Evolutionary conservation across 805 yeast genomes (phyloP), one percentile per base, ranked within the genome.

Genomic region (Saccharomycopsis microspora): DNA sequence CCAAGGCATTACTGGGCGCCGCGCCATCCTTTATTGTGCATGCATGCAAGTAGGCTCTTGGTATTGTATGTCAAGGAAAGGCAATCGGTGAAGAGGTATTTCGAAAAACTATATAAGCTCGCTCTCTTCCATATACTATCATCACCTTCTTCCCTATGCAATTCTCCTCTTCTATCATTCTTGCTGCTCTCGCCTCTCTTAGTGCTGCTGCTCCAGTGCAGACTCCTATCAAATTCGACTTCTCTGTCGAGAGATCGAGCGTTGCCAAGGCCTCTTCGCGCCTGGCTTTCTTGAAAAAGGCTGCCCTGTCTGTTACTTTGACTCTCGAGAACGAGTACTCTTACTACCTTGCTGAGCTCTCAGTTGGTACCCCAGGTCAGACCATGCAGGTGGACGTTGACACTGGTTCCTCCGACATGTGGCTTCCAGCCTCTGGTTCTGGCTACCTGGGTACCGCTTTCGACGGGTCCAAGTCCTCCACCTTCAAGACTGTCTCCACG

Each of bases 351-450:
- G 73, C 70, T 3, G 63, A 63, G 3, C 48, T 74, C 11, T 57
- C 60, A 34, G 58, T 74, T n/a, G 78, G 79, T 10, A 61, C 66
- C 3, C 75, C 75, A 5, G 58, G 63, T 5, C 74, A 71, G 52
- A 59, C 60, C 32, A 47, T 72, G 6, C 63, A 64, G 10, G 69
- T 71, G 3, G 60, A 68, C 34, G 56, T 74, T 42, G 78, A 74
- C 55, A 70, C 77, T 4, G 77, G 77, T 4, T 70, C 76, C 8
- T 69, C 76, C 0, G 74, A 71, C 49, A 56, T 72, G 42, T 72
- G 77, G 77, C 66, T 72, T 3, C 67, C 64, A 55, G 65, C 68
- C 34, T 38, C 32, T 3, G 53, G 41, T 4, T 42, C 51, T 28
- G 31, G 44, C 46, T 40, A 31, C 9, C 36, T 27, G 3, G 76